These are phyloP conservation scores for Adansonia rubrostipa DNA, from an alignment of 441 rosid genomes.

Conservation along the genomic window DNA sequence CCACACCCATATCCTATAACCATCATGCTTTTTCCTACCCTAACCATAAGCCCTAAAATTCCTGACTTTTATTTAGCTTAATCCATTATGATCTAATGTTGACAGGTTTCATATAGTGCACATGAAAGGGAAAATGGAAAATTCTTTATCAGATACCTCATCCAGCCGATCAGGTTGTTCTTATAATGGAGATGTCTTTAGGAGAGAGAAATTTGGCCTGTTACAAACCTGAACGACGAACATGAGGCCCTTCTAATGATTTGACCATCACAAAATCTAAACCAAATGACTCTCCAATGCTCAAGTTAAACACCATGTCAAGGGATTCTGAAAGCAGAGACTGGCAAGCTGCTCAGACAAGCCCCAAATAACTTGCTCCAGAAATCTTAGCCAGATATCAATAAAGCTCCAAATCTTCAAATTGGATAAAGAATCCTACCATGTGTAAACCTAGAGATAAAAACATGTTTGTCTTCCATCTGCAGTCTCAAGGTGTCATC, in stretches of 20 bases:
- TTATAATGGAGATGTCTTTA: neutral
- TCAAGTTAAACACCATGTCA: slow-evolving; percentile 8
- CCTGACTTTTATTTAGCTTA: neutral
- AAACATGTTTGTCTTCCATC: neutral
- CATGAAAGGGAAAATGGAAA: neutral
- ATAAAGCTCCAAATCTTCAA: neutral
- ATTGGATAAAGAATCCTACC: neutral
- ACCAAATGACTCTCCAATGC: neutral
- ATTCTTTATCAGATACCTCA: neutral
- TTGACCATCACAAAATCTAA: neutral
- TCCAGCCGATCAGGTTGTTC: neutral
- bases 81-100: neutral
- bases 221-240: slow-evolving; percentile 10
- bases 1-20: neutral
- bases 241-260: neutral
- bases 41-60: neutral
- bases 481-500: neutral
- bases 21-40: neutral
- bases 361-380: neutral
- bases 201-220: neutral
- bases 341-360: slow-evolving; percentile 2
- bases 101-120: neutral
- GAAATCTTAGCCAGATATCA: slow-evolving; percentile 4
- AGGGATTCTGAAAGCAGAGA: neutral
- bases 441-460: neutral